Evolutionary conservation across 495 filamentous ascomycete genomes (phyloP).

Genomic region (Copromyces sp.): DNA sequence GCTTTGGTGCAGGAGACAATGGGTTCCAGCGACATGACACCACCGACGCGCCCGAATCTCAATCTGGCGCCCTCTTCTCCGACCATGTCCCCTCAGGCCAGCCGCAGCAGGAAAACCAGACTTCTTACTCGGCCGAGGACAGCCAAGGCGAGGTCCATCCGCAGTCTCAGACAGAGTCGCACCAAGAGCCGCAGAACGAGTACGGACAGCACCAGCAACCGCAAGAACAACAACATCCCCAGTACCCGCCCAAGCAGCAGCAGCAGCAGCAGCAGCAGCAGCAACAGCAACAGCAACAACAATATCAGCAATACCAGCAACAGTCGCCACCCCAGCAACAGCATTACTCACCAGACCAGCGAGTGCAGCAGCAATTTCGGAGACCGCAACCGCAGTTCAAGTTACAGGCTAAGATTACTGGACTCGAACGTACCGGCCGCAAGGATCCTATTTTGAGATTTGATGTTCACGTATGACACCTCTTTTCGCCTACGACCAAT

Average conservation of each 20-base stretch:
- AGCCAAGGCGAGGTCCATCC: constrained; percentile 13
- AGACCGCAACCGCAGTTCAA: constrained; percentile 60
- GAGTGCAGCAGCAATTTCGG: constrained; percentile 38
- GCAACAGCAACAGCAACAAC: constrained; percentile 23
- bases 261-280: constrained; percentile 16
- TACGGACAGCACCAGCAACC: constrained; percentile 18
- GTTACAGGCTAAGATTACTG: constrained; percentile 87
- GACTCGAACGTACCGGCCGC: constrained; percentile 80
- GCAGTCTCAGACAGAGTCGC: constrained; percentile 10
- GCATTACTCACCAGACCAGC: constrained; percentile 12
- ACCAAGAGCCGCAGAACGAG: constrained; percentile 12
- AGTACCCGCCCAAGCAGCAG: constrained; percentile 20
- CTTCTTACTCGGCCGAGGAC: neutral
- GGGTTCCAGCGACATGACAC: constrained; percentile 30
- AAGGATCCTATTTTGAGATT: constrained; percentile 94
- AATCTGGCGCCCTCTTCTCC: constrained; percentile 10
- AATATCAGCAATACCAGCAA: constrained; percentile 7
- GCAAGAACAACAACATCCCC: constrained; percentile 15
- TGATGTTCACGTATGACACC: constrained; percentile 77
- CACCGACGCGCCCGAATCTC: constrained; percentile 12
- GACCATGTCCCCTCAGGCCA: neutral
- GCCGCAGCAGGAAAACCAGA: constrained; percentile 5
- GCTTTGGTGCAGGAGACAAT: constrained; percentile 22
- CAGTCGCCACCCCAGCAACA: constrained; percentile 22
- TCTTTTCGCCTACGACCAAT: constrained; percentile 1